Percentiles rank a stretch among this genome's conserved stretches.
Evolutionary conservation across 495 filamentous ascomycete species (phyloP).

Genomic region (Tuber borchii): DNA sequence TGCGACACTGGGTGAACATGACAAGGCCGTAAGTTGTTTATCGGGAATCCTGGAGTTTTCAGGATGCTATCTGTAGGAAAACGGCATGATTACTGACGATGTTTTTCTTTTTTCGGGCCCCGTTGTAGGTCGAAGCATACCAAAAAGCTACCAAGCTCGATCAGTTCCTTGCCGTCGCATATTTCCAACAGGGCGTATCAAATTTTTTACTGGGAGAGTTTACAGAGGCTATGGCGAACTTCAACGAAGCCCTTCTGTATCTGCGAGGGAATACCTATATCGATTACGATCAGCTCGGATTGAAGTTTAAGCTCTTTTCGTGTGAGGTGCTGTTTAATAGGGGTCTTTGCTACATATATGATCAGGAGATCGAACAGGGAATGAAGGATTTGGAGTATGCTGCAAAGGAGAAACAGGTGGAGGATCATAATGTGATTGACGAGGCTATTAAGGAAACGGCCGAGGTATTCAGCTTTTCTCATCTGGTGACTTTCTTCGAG

Average conservation of each 20-base stretch:
- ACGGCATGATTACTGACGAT: constrained; percentile 7
- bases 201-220: constrained; percentile 97
- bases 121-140: constrained; percentile 78
- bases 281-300: constrained; percentile 93
- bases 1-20: constrained; percentile 94
- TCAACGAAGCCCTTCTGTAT: constrained; percentile 95
- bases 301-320: constrained; percentile 93
- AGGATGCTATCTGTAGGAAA: not conserved
- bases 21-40: constrained; percentile 68
- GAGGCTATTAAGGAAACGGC: constrained; percentile 91
- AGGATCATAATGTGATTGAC: constrained; percentile 95
- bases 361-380: constrained; percentile 80
- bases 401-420: constrained; percentile 89
- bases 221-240: constrained; percentile 94
- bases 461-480: constrained; percentile 54
- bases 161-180: constrained; percentile 92
- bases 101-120: not conserved
- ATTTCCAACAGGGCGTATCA: constrained; percentile 97
- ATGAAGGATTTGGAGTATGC: constrained; percentile 88
- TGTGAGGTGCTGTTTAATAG: constrained; percentile 98
- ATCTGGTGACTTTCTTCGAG: not conserved
- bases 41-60: not conserved
- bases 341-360: constrained; percentile 94
- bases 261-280: constrained; percentile 93
- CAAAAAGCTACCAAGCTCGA: constrained; percentile 83